A percentile compares a stretch with the other conserved stretches of the same genome.
phyloP scores from a whole-genome alignment of 441 rosid genomes.

The Populus trichocarpa region DNA sequence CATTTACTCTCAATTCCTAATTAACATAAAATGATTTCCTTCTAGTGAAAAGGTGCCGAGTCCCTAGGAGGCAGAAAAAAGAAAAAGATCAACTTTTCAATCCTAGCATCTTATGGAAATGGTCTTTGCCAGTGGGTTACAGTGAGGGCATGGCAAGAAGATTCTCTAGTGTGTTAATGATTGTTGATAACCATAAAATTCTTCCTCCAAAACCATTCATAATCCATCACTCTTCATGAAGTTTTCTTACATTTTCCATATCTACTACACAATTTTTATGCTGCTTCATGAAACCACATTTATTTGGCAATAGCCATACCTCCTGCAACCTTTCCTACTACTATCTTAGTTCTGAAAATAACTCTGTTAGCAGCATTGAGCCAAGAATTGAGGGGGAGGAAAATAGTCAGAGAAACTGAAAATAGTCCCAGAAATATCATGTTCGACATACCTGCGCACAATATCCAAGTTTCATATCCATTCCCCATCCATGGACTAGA shows the following conservation, averaged over 20 bases:
- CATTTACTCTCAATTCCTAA: not conserved
- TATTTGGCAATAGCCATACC: not conserved
- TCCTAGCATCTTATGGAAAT: not conserved
- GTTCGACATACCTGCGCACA: slow-evolving; percentile 70
- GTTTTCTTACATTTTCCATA: not conserved
- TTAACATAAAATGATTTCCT: not conserved
- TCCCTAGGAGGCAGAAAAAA: not conserved
- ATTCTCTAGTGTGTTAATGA: not conserved
- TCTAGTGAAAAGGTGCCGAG: not conserved
- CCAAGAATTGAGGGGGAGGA: not conserved
- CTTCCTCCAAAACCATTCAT: not conserved
- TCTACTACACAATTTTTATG: not conserved
- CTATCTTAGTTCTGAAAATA: not conserved
- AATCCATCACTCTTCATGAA: not conserved
- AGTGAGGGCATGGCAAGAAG: not conserved
- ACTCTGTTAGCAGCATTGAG: not conserved
- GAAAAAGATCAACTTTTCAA: not conserved
- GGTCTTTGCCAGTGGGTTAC: not conserved
- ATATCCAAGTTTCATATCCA: slow-evolving; percentile 96
- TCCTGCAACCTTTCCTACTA: not conserved
- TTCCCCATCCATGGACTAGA: slow-evolving; percentile 95
- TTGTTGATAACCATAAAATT: not conserved
- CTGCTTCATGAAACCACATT: not conserved
- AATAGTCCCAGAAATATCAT: not conserved
- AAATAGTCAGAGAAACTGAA: not conserved